Evolutionary conservation across 208 protist genomes (phyloP), one percentile per base, ranked within the genome.

Genomic region (Willaertia magna): DNA sequence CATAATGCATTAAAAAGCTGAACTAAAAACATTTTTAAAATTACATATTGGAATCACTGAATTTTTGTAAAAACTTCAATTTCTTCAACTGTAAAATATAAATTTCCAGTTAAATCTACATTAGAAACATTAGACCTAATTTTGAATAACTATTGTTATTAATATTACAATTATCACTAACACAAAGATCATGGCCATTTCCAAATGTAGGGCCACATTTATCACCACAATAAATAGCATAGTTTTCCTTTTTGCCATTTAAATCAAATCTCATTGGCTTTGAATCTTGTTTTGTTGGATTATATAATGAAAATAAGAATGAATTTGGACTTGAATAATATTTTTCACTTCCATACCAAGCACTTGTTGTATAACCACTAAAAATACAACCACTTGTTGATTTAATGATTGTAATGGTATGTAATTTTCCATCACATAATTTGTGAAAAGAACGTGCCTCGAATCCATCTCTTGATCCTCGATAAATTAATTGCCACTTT

Each of bases 401-500:
- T 78, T 74, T 74, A 16, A 86, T 83, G 40, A 86, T 78, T 55
- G 84, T 86, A 9, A 86, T 16, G 12, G 84, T 83, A n/a, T 22
- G 84, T 34, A 4, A 9, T 52, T 46, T 42, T 22, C 7, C 26
- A 78, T 86, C 84, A 78, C 84, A 86, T 74, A 6, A 4, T 6
- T 11, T 39, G 43, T 86, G 84, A 49, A 86, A 86, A 26, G 6
- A 0, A 26, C 44, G 20, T 43, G 52, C 18, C 11, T 11, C 22
- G 40, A 44, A 86, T 34, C 84, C 84, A 49, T 86, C 84, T 78
- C 84, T 74, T 1, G 30, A 46, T 47, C 39, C 84, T 48, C 84
- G 9, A 48, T 83, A 67, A 34, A 67, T 34, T 34, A 67, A 20
- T 51, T 51, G 48, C 16, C 48, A 20, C 48, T 16, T 51, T 51